Conservation (phyloP, 192 early-diverging fungal species). For the Entophlyctis helioformis region DNA sequence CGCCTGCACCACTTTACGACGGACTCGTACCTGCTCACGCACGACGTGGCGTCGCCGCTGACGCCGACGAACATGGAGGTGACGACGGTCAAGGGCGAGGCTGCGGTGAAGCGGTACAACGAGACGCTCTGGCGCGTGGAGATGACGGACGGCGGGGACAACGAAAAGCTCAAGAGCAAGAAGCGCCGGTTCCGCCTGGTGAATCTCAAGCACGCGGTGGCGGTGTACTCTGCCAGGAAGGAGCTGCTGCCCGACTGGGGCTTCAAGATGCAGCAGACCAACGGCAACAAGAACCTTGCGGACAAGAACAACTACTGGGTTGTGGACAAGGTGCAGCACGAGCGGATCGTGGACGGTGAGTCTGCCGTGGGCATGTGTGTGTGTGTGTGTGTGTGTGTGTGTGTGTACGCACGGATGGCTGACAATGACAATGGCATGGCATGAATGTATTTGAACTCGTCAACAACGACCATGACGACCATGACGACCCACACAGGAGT, state of each 20-base stretch:
- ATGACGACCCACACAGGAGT: too few species aligned
- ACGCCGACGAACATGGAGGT: conserved; percentile 73
- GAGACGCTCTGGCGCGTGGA: conserved; percentile 44
- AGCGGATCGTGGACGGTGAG: conserved; percentile 44
- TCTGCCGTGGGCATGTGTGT: not conserved
- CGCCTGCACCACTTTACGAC: conserved; percentile 51
- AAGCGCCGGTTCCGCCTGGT: conserved; percentile 50
- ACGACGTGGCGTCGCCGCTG: conserved; percentile 68
- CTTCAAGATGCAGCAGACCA: conserved; percentile 76
- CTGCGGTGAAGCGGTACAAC: conserved; percentile 26
- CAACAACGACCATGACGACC: too few species aligned
- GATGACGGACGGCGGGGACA: conserved; percentile 15
- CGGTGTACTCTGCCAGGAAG: conserved; percentile 61
- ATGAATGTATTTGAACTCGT: too few species aligned
- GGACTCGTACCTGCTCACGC: conserved; percentile 47
- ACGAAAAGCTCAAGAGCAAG: conserved; percentile 15
- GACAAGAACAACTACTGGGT: conserved; percentile 69
- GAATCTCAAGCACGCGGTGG: conserved; percentile 67
- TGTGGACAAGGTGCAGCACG: conserved; percentile 59
- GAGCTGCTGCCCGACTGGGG: conserved; percentile 77
- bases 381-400: not conserved
- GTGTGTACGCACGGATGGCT: not conserved
- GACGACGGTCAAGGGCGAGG: conserved; percentile 38
- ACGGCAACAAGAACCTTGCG: conserved; percentile 76
- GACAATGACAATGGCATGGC: conserved; percentile 2